Evolutionary conservation across 805 yeast species (phyloP), one percentile per base, ranked within the genome.

Genomic region (Pichia paraexigua): DNA sequence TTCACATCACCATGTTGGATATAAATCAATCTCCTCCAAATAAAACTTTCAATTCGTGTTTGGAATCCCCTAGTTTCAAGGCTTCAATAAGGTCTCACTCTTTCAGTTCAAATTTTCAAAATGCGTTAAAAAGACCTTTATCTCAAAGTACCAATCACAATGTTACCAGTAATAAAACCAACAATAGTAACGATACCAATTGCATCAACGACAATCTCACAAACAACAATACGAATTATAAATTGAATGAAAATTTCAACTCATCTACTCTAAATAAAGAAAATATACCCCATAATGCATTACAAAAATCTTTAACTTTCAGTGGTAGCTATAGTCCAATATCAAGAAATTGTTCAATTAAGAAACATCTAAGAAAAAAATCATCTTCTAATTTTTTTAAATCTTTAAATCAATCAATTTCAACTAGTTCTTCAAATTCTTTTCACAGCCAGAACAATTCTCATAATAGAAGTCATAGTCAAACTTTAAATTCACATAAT

Each of bases 341-440:
- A 15, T 48, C 51, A 37, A 51, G 46, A 35, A 48, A 48, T 11
- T 40, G 46, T 5, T 48, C 54, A 18, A 43, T 47, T 2, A 48
- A 51, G 12, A 47, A 47, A 28, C 54, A 51, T 18, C 18, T 37
- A 9, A 47, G 50, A 27, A 51, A 51, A 18, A 51, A 48, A 41
- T 51, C 54, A 2, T 45, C 51, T 22, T 30, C 46, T 2, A 45
- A 41, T 20, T 3, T 50, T 5, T 25, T 45, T 21, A 48, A 41
- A 35, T 10, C 46, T 35, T n/a, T n/a, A 18, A 37, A 30, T 21
- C 48, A 48, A 43, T 41, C 39, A 17, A 9, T 35, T 35, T 35
- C 39, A 9, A n/a, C 39, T 35, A 35, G 20, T 17, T 7, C 39
- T 35, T 35, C 39, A n/a, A 35, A 35, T 35, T 35, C 39, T 2